Base-by-base conservation (phyloP, 108 stramenopile genomes). In the Schizochytrium sp. region DNA sequence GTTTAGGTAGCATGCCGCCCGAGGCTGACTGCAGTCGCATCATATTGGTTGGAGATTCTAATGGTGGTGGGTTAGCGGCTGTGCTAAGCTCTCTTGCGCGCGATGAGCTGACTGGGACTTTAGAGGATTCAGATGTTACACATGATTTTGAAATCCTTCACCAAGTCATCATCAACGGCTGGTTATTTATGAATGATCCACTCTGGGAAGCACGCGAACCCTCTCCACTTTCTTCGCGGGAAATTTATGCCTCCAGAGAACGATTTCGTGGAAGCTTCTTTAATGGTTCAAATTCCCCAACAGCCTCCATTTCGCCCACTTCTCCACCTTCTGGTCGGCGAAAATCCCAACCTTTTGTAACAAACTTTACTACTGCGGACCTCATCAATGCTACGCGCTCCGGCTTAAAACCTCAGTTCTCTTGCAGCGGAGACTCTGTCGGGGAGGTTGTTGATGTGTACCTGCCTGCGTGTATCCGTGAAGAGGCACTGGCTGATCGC, bases 31-130 rank as follows among this genome's bases (percentile, higher is more conserved):
- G 2, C 13, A 10, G 17, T 13, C 5, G 50, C 0, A 83, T 83
- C 50, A 55, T 83, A 13, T n/a, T 83, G 50, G 28, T 83, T 5
- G 76, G 76, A 5, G 47, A 55, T 53, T 49, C 50, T n/a, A 83
- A 55, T 28, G 76, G 76, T 7, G 76, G 50, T 53, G 53, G 76
- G 7, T n/a, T 83, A 47, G 76, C 40, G 17, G 76, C 76, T 10
- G 76, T 83, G 47, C 76, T 83, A 10, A 83, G 76, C 76, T 55
- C 76, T 10, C 40, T 83, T 47, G 76, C 28, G 15, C 76, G 76
- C 50, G 76, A 83, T 53, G 28, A 53, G 50, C 76, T 83, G 28
- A 17, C 76, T 10, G 64, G 64, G 5, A 28, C 64, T 38, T 44
- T 69, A 38, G 64, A 69, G 64, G 64, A 69, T 44, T 69, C 12